These are phyloP conservation scores for Parathielavia hyrcaniae DNA, from an alignment of 495 filamentous ascomycete species.

Conservation along the genomic window DNA sequence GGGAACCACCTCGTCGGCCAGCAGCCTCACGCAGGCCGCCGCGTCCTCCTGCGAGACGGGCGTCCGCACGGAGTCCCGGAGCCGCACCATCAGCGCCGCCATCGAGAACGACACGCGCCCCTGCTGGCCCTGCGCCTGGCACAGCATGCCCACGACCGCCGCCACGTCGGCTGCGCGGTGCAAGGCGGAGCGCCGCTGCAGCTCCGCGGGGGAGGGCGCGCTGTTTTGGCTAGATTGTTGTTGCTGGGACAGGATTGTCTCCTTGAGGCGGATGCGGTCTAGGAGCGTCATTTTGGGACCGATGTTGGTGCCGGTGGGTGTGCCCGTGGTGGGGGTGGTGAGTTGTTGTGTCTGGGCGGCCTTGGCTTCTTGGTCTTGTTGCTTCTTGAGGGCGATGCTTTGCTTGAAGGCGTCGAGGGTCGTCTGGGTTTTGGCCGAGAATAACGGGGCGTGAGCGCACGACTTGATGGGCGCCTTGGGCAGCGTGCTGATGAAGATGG, in stretches of 20 bases:
- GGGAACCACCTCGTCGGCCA: slow-evolving; percentile 55
- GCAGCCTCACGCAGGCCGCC: slow-evolving; percentile 46
- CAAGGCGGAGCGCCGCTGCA: slow-evolving; percentile 52
- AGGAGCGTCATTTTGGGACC: slow-evolving; percentile 42
- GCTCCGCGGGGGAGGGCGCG: slow-evolving; percentile 41
- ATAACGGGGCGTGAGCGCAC: slow-evolving; percentile 22
- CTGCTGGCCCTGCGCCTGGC: slow-evolving; percentile 36
- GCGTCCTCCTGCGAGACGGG: slow-evolving; percentile 57
- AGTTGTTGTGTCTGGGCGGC: slow-evolving; percentile 18
- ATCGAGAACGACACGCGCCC: slow-evolving; percentile 53
- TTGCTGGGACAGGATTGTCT: slow-evolving; percentile 39
- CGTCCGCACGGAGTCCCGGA: slow-evolving; percentile 56
- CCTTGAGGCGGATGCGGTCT: slow-evolving; percentile 58
- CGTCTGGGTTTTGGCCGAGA: slow-evolving; percentile 52
- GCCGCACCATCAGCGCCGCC: slow-evolving; percentile 49
- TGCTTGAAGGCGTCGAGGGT: slow-evolving; percentile 56
- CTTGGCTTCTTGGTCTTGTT: slow-evolving; percentile 24
- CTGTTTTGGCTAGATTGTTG: slow-evolving; percentile 24
- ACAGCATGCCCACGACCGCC: slow-evolving; percentile 53
- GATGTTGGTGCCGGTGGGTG: slow-evolving; percentile 14
- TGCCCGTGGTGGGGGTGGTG: slow-evolving; percentile 29
- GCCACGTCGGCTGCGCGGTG: slow-evolving; percentile 56
- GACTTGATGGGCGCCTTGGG: slow-evolving; percentile 50
- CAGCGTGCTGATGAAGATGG: slow-evolving; percentile 47
- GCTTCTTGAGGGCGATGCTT: slow-evolving; percentile 43